Conservation (phyloP, 768 basidiomycete species). For the Termitomyces sp. region DNA sequence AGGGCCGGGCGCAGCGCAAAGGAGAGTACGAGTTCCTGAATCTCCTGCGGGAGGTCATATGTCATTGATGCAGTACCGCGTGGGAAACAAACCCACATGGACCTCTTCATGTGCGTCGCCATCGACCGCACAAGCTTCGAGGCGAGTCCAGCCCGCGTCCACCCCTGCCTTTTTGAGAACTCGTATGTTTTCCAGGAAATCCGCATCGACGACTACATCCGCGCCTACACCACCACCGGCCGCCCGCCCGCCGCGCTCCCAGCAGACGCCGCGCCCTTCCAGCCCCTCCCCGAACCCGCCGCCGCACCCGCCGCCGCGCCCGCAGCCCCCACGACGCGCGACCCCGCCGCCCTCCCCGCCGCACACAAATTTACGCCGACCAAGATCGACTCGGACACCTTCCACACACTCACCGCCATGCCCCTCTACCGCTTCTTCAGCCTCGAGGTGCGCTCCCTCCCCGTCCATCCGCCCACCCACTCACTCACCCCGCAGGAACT, state of each 20-base stretch:
- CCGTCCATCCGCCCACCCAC: too few species aligned
- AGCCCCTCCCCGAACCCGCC: conserved; percentile 24
- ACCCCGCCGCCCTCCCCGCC: conserved; percentile 15
- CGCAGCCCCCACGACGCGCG: conserved; percentile 15
- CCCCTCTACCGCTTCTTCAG: conserved; percentile 29
- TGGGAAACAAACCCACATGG: neutral
- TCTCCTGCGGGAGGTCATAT: neutral
- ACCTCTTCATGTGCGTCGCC: conserved; percentile 19
- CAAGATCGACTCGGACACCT: conserved; percentile 18
- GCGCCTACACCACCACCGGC: conserved; percentile 40
- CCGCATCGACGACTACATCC: conserved; percentile 49
- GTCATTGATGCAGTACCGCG: neutral
- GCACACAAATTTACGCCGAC: conserved; percentile 16
- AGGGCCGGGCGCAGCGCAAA: neutral
- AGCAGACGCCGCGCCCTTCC: conserved; percentile 42
- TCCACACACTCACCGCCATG: conserved; percentile 34
- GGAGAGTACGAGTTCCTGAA: neutral
- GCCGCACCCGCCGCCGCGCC: too few species aligned
- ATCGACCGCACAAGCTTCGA: conserved; percentile 23
- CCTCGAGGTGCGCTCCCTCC: conserved; percentile 31
- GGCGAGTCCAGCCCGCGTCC: conserved; percentile 11
- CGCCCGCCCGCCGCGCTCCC: conserved; percentile 45
- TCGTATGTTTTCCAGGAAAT: conserved; percentile 37
- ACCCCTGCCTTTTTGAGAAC: neutral
- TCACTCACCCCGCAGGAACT: conserved; percentile 29